Conservation (phyloP, 129 eudicot genomes). For the Pulicaria dysenterica region DNA sequence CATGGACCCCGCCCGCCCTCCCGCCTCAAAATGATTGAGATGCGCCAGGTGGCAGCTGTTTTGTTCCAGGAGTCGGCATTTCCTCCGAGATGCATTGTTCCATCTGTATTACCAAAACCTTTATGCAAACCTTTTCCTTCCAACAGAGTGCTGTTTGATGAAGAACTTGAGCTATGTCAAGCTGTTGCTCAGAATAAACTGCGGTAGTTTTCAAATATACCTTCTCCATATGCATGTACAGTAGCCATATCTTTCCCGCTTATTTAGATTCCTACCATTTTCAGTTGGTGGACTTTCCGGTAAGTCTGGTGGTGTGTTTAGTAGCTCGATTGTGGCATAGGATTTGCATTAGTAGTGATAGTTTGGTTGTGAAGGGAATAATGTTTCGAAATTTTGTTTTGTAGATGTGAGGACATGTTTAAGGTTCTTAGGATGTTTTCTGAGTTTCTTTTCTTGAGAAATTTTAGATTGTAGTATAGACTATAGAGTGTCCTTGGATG, state of each 20-base stretch:
- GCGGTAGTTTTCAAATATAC: slow-evolving; percentile 41
- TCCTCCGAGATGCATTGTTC: slow-evolving; percentile 62
- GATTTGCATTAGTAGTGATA: slow-evolving; percentile 19
- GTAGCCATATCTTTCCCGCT: slow-evolving; percentile 20
- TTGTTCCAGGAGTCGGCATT: slow-evolving; percentile 73
- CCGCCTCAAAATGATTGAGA: slow-evolving; percentile 64
- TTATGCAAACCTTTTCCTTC: slow-evolving; percentile 70
- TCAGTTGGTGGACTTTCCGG: background rate
- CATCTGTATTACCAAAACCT: slow-evolving; percentile 60
- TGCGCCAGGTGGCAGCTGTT: slow-evolving; percentile 84
- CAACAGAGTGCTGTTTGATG: slow-evolving; percentile 78
- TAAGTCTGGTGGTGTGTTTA: slow-evolving; percentile 25
- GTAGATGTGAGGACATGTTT: background rate
- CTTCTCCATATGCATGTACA: slow-evolving; percentile 18
- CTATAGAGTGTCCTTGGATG: too few species aligned
- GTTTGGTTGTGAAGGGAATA: slow-evolving; percentile 27
- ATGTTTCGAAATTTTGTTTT: slow-evolving; percentile 17
- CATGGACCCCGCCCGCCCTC: slow-evolving; percentile 93
- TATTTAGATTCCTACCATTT: slow-evolving; percentile 17
- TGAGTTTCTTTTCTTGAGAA: too few species aligned
- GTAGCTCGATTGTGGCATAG: slow-evolving; percentile 27
- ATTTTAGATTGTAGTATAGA: too few species aligned
- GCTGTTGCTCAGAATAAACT: slow-evolving; percentile 98
- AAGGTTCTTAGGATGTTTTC: too few species aligned
- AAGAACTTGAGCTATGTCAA: slow-evolving; percentile 78